phyloP scores from a whole-genome alignment of 2,329 filamentous ascomycete species.

The Didymella exigua region DNA sequence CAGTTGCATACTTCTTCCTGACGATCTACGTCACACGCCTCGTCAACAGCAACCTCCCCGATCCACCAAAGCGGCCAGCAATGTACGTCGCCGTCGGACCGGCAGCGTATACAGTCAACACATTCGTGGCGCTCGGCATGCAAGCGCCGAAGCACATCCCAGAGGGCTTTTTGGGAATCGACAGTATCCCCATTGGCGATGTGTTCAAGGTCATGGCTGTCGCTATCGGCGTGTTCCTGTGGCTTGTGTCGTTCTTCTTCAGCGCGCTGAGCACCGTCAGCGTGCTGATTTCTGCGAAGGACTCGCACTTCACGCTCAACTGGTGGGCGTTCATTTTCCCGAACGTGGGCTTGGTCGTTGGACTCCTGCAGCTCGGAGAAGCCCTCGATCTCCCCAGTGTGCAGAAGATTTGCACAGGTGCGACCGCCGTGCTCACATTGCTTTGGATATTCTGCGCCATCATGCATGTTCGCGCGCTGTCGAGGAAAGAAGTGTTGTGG shows the following conservation, averaged over 20 bases:
- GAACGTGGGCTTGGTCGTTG: conserved; percentile 64
- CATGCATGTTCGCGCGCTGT: conserved; percentile 58
- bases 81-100: conserved; percentile 60
- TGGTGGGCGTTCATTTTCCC: conserved; percentile 69
- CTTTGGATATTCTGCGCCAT: conserved; percentile 62
- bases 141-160: conserved; percentile 47
- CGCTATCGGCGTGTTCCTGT: conserved; percentile 53
- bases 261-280: conserved; percentile 51
- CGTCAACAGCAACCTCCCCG: conserved; percentile 63
- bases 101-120: conserved; percentile 35
- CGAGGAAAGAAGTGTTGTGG: conserved; percentile 56
- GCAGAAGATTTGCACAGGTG: conserved; percentile 59
- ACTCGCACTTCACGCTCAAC: conserved; percentile 46
- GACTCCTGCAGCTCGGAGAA: conserved; percentile 60
- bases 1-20: conserved; percentile 70
- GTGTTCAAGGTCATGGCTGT: conserved; percentile 51
- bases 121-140: conserved; percentile 50
- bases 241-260: conserved; percentile 58
- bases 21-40: conserved; percentile 73
- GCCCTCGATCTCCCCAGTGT: conserved; percentile 58
- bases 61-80: conserved; percentile 48
- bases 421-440: conserved; percentile 60
- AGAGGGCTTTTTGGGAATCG: conserved; percentile 40
- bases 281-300: conserved; percentile 44
- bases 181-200: conserved; percentile 43